A percentile compares a stretch with the other conserved stretches of the same genome.
phyloP scores from a whole-genome alignment of 2,329 filamentous ascomycete genomes.

The Botrytis paeoniae region DNA sequence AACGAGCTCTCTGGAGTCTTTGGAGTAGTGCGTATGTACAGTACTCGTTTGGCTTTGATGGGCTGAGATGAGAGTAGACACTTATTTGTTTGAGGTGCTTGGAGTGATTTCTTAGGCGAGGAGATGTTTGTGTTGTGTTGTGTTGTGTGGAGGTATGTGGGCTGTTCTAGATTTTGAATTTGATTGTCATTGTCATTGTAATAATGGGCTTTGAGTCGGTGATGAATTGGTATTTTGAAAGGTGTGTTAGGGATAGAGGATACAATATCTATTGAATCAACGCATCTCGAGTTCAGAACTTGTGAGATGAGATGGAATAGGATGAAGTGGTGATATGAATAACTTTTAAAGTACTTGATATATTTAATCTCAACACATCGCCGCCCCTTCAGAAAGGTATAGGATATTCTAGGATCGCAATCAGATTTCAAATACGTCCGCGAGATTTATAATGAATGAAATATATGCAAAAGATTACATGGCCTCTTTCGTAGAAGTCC shows the following conservation, averaged over 20 bases:
- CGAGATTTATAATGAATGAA: too few relatives aligned
- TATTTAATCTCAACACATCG: too few relatives aligned
- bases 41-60: not conserved
- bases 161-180: not conserved
- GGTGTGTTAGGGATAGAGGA: not conserved
- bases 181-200: too few relatives aligned
- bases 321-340: not conserved
- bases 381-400: rapidly evolving
- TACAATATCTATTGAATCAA: not conserved
- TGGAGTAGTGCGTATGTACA: not conserved
- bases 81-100: not conserved
- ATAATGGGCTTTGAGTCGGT: too few relatives aligned
- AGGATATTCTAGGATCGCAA: not conserved
- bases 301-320: not conserved
- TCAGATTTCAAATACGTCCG: rapidly evolving
- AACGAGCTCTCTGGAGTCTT: not conserved
- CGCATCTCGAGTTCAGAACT: rapidly evolving
- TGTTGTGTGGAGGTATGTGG: not conserved
- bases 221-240: not conserved
- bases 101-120: not conserved
- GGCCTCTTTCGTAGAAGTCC: too few relatives aligned
- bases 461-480: too few relatives aligned
- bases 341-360: not conserved
- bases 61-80: not conserved
- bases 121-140: not conserved